Conservation (phyloP, 495 filamentous ascomycete species). For the Hypoxylon crocopeplum region DNA sequence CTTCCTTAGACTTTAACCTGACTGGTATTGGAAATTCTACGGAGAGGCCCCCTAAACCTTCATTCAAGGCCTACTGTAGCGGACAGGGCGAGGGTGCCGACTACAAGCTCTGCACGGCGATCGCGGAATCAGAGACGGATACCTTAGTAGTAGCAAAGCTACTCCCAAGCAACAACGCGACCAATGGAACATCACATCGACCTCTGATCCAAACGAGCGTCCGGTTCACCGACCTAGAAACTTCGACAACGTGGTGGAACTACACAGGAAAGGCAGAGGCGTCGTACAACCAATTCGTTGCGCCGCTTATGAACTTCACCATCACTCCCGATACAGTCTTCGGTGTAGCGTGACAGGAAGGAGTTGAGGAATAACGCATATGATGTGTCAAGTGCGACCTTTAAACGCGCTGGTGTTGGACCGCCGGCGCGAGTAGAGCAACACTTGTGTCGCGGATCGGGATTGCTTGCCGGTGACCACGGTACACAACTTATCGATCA, state of each 20-base stretch:
- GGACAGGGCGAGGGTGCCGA: slow-evolving; percentile 37
- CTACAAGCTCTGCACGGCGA: slow-evolving; percentile 26
- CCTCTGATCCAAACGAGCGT: slow-evolving; percentile 41
- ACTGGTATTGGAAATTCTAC: slow-evolving; percentile 28
- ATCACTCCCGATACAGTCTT: slow-evolving; percentile 38
- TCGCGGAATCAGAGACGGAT: slow-evolving; percentile 23
- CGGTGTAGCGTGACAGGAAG: slow-evolving; percentile 36
- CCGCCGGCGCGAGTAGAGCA: slow-evolving; percentile 12
- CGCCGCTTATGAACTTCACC: slow-evolving; percentile 38
- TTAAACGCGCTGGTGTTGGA: slow-evolving; percentile 5
- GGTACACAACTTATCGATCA: not conserved
- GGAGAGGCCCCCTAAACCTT: slow-evolving; percentile 27
- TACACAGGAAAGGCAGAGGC: slow-evolving; percentile 40
- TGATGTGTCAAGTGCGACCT: slow-evolving; percentile 22
- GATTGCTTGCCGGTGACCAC: slow-evolving; percentile 2
- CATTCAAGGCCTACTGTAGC: slow-evolving; percentile 38
- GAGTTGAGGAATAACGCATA: slow-evolving; percentile 10
- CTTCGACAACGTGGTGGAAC: slow-evolving; percentile 42
- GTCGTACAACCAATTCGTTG: slow-evolving; percentile 35
- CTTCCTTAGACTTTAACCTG: slow-evolving; percentile 37
- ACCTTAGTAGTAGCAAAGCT: slow-evolving; percentile 37
- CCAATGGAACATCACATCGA: slow-evolving; percentile 24
- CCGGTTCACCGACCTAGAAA: slow-evolving; percentile 33
- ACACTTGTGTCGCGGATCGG: slow-evolving; percentile 21
- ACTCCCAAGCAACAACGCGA: slow-evolving; percentile 19